Conservation (phyloP, 106 monocot genomes). For the Dendrobium catenatum region DNA sequence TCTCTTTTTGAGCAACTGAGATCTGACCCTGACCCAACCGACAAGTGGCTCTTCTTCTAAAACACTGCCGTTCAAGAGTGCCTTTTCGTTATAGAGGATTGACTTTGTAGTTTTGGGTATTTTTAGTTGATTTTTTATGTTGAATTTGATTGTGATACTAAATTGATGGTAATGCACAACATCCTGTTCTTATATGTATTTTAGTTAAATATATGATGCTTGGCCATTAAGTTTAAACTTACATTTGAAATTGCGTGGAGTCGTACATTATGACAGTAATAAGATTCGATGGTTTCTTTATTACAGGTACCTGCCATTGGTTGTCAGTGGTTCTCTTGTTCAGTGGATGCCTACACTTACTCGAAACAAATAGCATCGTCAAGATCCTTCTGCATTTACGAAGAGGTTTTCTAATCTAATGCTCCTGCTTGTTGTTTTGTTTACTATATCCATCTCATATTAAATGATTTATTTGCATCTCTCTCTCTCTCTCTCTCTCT, state of each 20-base stretch:
- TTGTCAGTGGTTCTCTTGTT: constrained; percentile 76
- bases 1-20: no score
- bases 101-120: neutral
- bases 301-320: constrained; percentile 76
- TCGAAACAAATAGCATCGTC: constrained; percentile 64
- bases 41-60: no score
- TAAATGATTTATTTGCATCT: no score
- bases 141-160: neutral
- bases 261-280: neutral
- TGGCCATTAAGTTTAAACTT: neutral
- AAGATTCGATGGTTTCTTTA: neutral
- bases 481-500: neutral
- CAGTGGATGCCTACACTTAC: constrained; percentile 42
- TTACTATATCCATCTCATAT: neutral
- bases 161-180: neutral
- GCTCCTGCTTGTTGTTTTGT: neutral
- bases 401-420: constrained; percentile 47
- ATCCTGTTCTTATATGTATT: neutral
- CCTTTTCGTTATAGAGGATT: neutral
- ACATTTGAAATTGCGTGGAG: neutral
- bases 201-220: neutral
- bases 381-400: constrained; percentile 94
- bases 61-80: no score
- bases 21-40: no score
- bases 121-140: neutral